Percentiles rank a stretch among this genome's conserved stretches.
Evolutionary conservation across 306 rosid species (phyloP).

Genomic region (Cucumis cinereus): DNA sequence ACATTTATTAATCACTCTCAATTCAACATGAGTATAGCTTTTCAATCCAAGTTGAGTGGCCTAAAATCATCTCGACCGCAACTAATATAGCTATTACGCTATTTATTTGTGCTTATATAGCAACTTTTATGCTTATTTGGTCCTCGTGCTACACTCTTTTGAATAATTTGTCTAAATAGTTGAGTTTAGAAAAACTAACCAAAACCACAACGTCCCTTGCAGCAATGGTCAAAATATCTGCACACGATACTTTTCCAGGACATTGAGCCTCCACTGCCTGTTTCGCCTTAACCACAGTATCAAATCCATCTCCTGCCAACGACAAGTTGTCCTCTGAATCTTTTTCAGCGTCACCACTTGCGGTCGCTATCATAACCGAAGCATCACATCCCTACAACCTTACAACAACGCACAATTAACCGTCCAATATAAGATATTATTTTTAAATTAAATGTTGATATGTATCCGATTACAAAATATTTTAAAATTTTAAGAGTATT

Average conservation of each 20-base stretch:
- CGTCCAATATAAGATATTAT: not conserved
- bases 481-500: too few relatives aligned
- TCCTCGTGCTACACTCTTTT: too few relatives aligned
- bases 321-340: slow-evolving; percentile 48
- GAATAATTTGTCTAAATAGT: too few relatives aligned
- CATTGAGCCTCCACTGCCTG: slow-evolving; percentile 59
- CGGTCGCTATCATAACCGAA: slow-evolving; percentile 40
- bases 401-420: not conserved
- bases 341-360: slow-evolving; percentile 68
- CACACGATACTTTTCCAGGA: slow-evolving; percentile 66
- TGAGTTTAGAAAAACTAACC: slow-evolving; percentile 19
- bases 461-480: too few relatives aligned
- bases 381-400: slow-evolving; percentile 39
- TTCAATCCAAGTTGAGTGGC: too few relatives aligned
- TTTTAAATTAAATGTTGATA: too few relatives aligned
- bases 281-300: slow-evolving; percentile 63
- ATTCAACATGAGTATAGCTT: too few relatives aligned
- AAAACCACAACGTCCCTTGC: slow-evolving; percentile 59
- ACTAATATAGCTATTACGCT: too few relatives aligned
- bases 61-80: too few relatives aligned
- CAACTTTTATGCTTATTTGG: too few relatives aligned
- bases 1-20: too few relatives aligned
- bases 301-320: slow-evolving; percentile 81
- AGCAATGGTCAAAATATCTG: slow-evolving; percentile 63
- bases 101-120: too few relatives aligned